These are phyloP conservation scores for Blastosporella zonata DNA, from an alignment of 1,284 basidiomycete species.

Conservation along the genomic window DNA sequence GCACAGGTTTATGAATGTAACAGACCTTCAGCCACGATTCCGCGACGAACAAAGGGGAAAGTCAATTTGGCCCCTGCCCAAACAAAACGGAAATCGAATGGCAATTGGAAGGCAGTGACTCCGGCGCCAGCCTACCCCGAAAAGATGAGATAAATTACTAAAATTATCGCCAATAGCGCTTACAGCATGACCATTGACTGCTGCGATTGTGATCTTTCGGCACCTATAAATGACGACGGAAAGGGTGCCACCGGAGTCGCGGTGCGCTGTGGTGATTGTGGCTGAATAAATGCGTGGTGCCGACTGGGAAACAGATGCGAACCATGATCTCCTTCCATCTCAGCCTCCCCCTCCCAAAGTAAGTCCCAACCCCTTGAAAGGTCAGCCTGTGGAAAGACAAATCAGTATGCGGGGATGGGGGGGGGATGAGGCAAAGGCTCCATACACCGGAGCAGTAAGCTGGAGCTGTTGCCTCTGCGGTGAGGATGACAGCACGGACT, in stretches of 20 bases:
- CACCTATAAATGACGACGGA: constrained; percentile 48
- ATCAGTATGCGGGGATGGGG: neutral
- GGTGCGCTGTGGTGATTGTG: constrained; percentile 35
- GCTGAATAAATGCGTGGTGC: neutral
- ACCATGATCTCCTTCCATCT: constrained; percentile 46
- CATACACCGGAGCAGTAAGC: constrained; percentile 56
- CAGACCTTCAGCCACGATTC: constrained; percentile 51
- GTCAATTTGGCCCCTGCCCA: constrained; percentile 53
- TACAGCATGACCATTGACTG: constrained; percentile 59
- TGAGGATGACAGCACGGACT: constrained; percentile 48
- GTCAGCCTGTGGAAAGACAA: constrained; percentile 39
- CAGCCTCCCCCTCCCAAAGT: constrained; percentile 35
- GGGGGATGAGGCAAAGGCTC: neutral
- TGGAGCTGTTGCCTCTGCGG: constrained; percentile 47
- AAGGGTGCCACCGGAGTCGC: constrained; percentile 47
- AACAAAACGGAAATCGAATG: constrained; percentile 54
- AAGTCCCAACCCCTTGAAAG: constrained; percentile 41
- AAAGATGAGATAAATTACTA: neutral
- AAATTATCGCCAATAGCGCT: constrained; percentile 16
- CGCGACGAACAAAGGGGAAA: constrained; percentile 54
- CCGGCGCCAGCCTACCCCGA: constrained; percentile 48
- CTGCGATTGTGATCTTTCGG: constrained; percentile 55
- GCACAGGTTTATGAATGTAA: neutral
- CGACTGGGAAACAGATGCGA: constrained; percentile 9
- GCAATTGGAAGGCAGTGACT: constrained; percentile 51